phyloP scores from a whole-genome alignment of 1,284 basidiomycete species.

The Ustilago xerochloae region DNA sequence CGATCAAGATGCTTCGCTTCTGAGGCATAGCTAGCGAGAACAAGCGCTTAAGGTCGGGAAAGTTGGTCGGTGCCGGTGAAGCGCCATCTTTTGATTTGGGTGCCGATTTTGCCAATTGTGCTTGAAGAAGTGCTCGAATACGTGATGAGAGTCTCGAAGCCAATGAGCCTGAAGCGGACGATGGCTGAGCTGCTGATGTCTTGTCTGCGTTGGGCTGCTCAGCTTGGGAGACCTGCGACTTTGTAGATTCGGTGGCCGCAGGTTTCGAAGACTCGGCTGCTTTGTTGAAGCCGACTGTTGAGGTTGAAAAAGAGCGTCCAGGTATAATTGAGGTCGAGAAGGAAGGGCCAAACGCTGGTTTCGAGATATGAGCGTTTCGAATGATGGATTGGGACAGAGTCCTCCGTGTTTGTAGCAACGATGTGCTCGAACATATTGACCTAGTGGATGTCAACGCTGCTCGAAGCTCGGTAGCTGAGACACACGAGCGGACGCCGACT shows the following conservation, averaged over 20 bases:
- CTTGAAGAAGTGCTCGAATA: slow-evolving; percentile 22
- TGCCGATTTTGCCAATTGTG: slow-evolving; percentile 42
- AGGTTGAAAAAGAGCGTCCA: slow-evolving; percentile 14
- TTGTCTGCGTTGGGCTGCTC: not conserved
- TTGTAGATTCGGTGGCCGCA: not conserved
- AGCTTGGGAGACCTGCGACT: slow-evolving; percentile 1
- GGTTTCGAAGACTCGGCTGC: slow-evolving; percentile 7
- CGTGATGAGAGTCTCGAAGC: slow-evolving; percentile 19
- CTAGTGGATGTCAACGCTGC: slow-evolving; percentile 2
- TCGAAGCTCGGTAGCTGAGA: slow-evolving; percentile 14
- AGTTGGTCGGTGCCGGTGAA: slow-evolving; percentile 45
- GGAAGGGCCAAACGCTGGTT: no score
- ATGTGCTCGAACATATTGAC: slow-evolving; percentile 15
- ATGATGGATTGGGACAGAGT: not conserved
- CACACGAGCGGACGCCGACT: slow-evolving; percentile 33
- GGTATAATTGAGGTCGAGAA: not conserved
- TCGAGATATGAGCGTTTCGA: not conserved
- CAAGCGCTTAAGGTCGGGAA: slow-evolving; percentile 61
- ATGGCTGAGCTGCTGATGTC: not conserved
- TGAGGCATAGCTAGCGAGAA: slow-evolving; percentile 64
- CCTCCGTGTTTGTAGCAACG: not conserved
- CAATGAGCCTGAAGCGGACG: slow-evolving; percentile 13
- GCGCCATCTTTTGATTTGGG: slow-evolving; percentile 42
- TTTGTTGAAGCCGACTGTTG: slow-evolving; percentile 7
- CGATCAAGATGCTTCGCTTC: slow-evolving; percentile 55